These are phyloP conservation scores for Pseudopithomyces chartarum DNA, from an alignment of 2,329 filamentous ascomycete species.

Conservation along the genomic window DNA sequence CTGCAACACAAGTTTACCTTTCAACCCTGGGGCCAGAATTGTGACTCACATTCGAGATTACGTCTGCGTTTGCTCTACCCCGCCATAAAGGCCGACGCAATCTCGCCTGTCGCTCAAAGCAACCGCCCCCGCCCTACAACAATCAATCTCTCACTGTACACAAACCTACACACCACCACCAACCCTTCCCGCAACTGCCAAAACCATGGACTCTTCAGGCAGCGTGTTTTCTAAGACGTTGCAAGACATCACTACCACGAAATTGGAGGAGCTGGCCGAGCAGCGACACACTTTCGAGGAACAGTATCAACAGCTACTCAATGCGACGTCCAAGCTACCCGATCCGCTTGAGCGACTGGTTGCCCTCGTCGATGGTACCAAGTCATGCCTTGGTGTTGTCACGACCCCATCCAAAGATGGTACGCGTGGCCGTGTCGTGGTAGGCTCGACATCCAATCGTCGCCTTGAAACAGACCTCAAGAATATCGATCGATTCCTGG, in stretches of 20 bases:
- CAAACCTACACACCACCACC: not conserved
- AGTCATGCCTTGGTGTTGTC: conserved; percentile 32
- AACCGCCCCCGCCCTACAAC: not conserved
- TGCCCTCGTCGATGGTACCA: conserved; percentile 34
- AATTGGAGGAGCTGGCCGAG: conserved; percentile 45
- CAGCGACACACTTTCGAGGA: conserved; percentile 36
- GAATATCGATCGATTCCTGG: conserved; percentile 43
- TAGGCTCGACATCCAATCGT: conserved; percentile 21
- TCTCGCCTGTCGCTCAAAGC: too few species aligned
- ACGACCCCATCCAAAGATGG: conserved; percentile 14
- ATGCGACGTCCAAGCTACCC: conserved; percentile 14
- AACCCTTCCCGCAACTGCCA: not conserved
- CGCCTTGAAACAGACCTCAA: conserved; percentile 34
- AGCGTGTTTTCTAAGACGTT: conserved; percentile 43
- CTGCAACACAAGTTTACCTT: not conserved
- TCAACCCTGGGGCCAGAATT: not conserved
- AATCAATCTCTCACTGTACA: not conserved
- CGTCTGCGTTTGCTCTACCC: not conserved
- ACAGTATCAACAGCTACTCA: conserved; percentile 27
- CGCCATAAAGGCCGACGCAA: too few species aligned
- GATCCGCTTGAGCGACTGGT: conserved; percentile 31
- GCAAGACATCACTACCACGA: conserved; percentile 43
- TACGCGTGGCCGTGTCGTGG: conserved; percentile 23
- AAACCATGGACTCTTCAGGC: conserved; percentile 28
- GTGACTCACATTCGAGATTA: not conserved